Base-by-base conservation (phyloP, 768 basidiomycete species). In the Baorangia bicolor region DNA sequence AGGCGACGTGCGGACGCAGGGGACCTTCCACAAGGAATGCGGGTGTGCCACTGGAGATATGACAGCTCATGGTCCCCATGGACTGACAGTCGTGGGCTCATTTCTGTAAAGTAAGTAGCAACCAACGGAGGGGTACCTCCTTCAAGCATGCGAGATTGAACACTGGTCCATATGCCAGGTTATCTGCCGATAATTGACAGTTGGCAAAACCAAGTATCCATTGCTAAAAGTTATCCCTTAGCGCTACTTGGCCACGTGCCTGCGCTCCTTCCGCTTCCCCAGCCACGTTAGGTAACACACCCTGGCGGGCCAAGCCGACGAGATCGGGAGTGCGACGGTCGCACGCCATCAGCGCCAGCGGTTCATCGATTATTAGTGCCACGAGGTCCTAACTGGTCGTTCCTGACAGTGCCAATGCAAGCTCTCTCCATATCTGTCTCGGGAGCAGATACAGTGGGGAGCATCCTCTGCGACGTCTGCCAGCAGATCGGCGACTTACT, bases 301-400 rank as follows among this genome's bases (percentile, higher is more conserved):
- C 30, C 27, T 25, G 8, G 34, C 48, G 37, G 54, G 34, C 48
- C 55, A 47, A 25, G 34, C 60, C 64, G 65, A 43, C 49, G 2
- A 48, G 42, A 39, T 34, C 65, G 64, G 65, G 46, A 25, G 5
- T 65, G 51, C 64, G 65, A 61, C 23, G 5, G 14, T 65, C 65
- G 65, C 64, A 56, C 53, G 37, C 18, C 33, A 52, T 58, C 61
- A 49, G 38, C 47, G 56, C 38, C 47, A 59, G 49, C 54, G 50
- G 35, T 55, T 30, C 61, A 43, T 66, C 55, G 49, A 54, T 64
- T 28, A 54, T 64, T 28, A 21, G 13, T 48, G 37, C 65, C 62
- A 67, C 64, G 65, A 67, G 64, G 62, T 42, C 25, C 43, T 40
- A 37, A 41, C 31, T 55, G 27, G 35, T 7, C 40, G 62, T 63